Evolutionary conservation across 2,329 filamentous ascomycete genomes (phyloP).

Genomic region (Pezizomycotina sp.): DNA sequence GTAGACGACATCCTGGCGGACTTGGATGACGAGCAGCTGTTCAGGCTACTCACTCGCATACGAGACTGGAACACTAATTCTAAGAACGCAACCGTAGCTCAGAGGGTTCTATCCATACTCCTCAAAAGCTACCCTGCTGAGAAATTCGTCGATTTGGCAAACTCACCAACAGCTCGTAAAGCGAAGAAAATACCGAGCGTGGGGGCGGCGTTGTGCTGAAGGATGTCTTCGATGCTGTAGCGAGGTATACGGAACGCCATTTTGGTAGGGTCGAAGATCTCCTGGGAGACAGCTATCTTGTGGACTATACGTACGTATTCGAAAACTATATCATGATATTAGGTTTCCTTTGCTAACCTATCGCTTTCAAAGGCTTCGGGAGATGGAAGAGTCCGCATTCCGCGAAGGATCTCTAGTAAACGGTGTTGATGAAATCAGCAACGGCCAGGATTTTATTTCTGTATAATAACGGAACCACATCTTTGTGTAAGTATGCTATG

Average conservation of each 20-base stretch:
- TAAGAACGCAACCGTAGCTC: constrained; percentile 65
- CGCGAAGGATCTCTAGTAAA: not conserved
- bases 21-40: constrained; percentile 72
- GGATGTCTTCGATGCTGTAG: constrained; percentile 73
- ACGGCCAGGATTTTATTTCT: not conserved
- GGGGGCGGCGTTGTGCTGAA: constrained; percentile 35
- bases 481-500: not conserved
- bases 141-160: constrained; percentile 53
- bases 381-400: constrained; percentile 28
- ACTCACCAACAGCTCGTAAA: constrained; percentile 26
- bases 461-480: not conserved
- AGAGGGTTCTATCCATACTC: constrained; percentile 65
- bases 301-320: constrained; percentile 80
- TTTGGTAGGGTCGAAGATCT: constrained; percentile 79
- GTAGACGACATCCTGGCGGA: constrained; percentile 73
- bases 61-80: constrained; percentile 98
- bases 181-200: constrained; percentile 24
- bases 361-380: constrained; percentile 69
- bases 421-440: not conserved
- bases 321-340: no score
- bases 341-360: no score
- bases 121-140: constrained; percentile 66
- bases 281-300: constrained; percentile 81
- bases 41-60: constrained; percentile 60
- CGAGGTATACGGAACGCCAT: constrained; percentile 81